Base-by-base conservation (phyloP, 169 alveolate genomes). In the Cardiosporidium cionae region DNA sequence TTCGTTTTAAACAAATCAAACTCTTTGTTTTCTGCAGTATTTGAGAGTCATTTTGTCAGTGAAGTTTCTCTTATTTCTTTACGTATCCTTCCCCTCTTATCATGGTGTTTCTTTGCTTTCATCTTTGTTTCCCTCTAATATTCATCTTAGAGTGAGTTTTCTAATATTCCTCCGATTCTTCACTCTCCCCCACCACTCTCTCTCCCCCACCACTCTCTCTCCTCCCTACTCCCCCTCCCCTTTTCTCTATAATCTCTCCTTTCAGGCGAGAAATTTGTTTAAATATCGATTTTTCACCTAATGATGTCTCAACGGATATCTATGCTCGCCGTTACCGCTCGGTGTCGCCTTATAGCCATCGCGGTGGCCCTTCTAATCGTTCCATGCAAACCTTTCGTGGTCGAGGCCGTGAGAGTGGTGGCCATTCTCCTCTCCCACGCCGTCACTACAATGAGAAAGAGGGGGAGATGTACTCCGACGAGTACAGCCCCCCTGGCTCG, bases 211-310 rank as follows among this genome's bases (percentile, higher is more conserved):
- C n/a, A n/a, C n/a, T n/a, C n/a, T n/a, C n/a, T n/a, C n/a, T n/a
- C n/a, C n/a, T n/a, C n/a, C n/a, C n/a, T n/a, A n/a, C n/a, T n/a
- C n/a, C n/a, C n/a, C n/a, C n/a, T n/a, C n/a, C n/a, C n/a, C n/a
- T n/a, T n/a, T n/a, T n/a, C n/a, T n/a, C n/a, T n/a, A n/a, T n/a
- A n/a, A n/a, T n/a, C n/a, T n/a, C n/a, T 7, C 23, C 2, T 9
- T 36, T 16, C 67, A 34, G 74, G 65, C n/a, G 78, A 34, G 78
- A 64, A 32, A 64, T 71, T 7, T 71, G 52, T n/a, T 44, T 71
- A 64, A 71, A 71, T 44, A 70, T 71, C 27, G 78, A 71, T 32
- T 71, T 71, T 37, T 71, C 78, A 2, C 78, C 78, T 6, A 3
- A 52, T 16, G 78, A 64, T 22, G 71, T 52, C 22, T 5, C 16